Evolutionary conservation across 345 rosid species (phyloP).

Genomic region (Heritiera littoralis): DNA sequence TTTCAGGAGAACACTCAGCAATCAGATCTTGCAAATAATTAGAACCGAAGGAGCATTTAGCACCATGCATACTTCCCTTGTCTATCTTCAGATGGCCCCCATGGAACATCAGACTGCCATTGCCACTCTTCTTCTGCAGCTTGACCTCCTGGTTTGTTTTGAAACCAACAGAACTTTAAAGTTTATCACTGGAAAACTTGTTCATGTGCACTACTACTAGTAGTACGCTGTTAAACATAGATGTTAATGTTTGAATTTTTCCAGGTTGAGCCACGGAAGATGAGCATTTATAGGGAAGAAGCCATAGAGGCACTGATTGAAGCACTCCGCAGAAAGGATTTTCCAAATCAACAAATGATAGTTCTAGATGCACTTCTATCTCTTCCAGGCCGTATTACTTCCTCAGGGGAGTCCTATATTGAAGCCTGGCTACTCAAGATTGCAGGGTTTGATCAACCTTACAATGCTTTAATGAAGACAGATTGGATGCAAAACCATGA

Average conservation of each 20-base stretch:
- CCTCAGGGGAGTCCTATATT: constrained; percentile 44
- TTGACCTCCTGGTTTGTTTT: constrained; percentile 60
- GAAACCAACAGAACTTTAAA: constrained; percentile 7
- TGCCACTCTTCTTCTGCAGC: constrained; percentile 70
- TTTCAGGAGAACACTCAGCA: constrained; percentile 54
- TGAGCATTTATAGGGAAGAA: constrained; percentile 81
- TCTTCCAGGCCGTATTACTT: constrained; percentile 52
- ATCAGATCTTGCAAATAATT: constrained; percentile 50
- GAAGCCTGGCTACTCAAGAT: constrained; percentile 64
- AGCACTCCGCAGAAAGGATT: constrained; percentile 56
- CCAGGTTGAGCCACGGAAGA: constrained; percentile 67
- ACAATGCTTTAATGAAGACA: constrained; percentile 44
- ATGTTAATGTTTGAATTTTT: constrained; percentile 8
- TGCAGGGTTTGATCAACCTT: constrained; percentile 60
- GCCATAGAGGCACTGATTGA: constrained; percentile 57
- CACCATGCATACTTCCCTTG: constrained; percentile 69
- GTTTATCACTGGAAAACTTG: not conserved
- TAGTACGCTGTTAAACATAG: not conserved
- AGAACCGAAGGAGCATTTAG: constrained; percentile 67
- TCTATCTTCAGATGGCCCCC: constrained; percentile 73
- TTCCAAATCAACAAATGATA: constrained; percentile 52
- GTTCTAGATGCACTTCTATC: constrained; percentile 51
- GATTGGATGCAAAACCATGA: constrained; percentile 31
- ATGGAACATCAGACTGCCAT: constrained; percentile 58
- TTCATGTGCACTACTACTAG: not conserved